Percentiles rank a stretch among this genome's conserved stretches.
phyloP scores from a whole-genome alignment of 2,329 filamentous ascomycete genomes.

The Aphanocladium album region DNA sequence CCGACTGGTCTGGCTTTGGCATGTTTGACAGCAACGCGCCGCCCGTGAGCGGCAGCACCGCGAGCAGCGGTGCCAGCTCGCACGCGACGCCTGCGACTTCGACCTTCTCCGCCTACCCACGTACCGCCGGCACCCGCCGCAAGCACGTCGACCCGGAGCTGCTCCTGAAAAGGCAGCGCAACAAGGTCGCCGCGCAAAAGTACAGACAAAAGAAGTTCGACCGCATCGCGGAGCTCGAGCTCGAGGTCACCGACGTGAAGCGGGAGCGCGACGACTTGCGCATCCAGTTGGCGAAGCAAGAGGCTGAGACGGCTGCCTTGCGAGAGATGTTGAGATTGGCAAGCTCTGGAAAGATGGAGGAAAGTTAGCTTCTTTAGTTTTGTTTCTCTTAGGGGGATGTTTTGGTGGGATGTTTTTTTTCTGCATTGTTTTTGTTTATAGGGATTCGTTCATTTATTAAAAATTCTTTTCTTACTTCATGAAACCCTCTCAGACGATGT shows the following conservation, averaged over 20 bases:
- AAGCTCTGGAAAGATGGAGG: conserved; percentile 1
- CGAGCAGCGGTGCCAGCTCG: neutral
- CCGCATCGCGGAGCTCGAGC: conserved; percentile 51
- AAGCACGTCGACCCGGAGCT: conserved; percentile 16
- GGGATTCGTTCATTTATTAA: neutral
- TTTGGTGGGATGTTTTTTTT: conserved; percentile 4
- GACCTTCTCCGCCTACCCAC: neutral
- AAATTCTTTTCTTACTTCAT: neutral
- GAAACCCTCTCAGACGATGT: conserved; percentile 1
- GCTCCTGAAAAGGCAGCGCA: conserved; percentile 50
- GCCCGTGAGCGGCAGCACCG: neutral
- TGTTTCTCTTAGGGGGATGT: neutral
- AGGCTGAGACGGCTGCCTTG: conserved; percentile 55
- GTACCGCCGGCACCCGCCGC: neutral
- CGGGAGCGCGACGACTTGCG: conserved; percentile 53
- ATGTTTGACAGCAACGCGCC: conserved; percentile 7
- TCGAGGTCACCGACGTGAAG: conserved; percentile 45
- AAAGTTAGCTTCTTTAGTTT: conserved; percentile 5
- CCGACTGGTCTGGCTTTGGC: conserved; percentile 8
- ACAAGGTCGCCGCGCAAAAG: conserved; percentile 57
- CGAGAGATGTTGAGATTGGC: conserved; percentile 28
- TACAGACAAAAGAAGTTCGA: conserved; percentile 61
- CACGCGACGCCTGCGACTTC: neutral
- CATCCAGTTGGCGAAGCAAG: conserved; percentile 50
- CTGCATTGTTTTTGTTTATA: neutral